A percentile compares a stretch with the other conserved stretches of the same genome.
Conservation (phyloP, 2,329 filamentous ascomycete genomes). For the Colletotrichum lindemuthianum region DNA sequence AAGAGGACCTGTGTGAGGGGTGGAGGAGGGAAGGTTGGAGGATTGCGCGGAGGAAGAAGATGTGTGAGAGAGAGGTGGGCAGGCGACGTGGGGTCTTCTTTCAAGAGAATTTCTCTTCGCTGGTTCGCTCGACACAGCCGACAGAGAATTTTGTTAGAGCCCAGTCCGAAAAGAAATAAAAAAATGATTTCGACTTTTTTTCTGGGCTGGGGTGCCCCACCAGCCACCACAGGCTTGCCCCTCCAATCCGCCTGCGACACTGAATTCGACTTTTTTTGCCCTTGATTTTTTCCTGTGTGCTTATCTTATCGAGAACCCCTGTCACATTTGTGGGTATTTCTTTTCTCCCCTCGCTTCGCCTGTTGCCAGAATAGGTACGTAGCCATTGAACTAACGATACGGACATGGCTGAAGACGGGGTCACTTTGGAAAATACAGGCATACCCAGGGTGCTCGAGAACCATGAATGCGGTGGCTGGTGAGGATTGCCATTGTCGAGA, state of each 20-base stretch:
- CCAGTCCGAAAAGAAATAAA: conserved; percentile 23
- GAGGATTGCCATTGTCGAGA: not conserved
- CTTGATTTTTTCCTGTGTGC: conserved; percentile 25
- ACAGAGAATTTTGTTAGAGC: conserved; percentile 34
- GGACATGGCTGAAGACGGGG: too few species aligned
- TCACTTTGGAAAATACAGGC: not conserved
- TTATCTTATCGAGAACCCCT: conserved; percentile 33
- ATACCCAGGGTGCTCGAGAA: not conserved
- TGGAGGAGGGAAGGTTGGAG: conserved; percentile 36
- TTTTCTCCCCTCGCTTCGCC: conserved; percentile 24
- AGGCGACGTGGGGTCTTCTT: conserved; percentile 36
- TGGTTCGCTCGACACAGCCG: conserved; percentile 24
- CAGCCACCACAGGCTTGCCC: conserved; percentile 31
- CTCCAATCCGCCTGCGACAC: conserved; percentile 29
- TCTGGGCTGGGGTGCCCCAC: conserved; percentile 29
- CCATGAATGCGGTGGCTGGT: conserved; percentile 8
- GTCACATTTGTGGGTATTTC: conserved; percentile 1
- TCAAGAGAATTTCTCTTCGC: conserved; percentile 35
- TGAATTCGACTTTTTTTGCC: conserved; percentile 30
- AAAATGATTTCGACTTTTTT: conserved; percentile 39
- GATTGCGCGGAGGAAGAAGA: conserved; percentile 35
- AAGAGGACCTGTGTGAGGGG: conserved; percentile 38
- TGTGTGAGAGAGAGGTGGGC: conserved; percentile 33
- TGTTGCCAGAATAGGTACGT: not conserved
- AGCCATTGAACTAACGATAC: too few species aligned